These are phyloP conservation scores for Ceriops zippeliana DNA, from an alignment of 345 rosid genomes.

Conservation along the genomic window DNA sequence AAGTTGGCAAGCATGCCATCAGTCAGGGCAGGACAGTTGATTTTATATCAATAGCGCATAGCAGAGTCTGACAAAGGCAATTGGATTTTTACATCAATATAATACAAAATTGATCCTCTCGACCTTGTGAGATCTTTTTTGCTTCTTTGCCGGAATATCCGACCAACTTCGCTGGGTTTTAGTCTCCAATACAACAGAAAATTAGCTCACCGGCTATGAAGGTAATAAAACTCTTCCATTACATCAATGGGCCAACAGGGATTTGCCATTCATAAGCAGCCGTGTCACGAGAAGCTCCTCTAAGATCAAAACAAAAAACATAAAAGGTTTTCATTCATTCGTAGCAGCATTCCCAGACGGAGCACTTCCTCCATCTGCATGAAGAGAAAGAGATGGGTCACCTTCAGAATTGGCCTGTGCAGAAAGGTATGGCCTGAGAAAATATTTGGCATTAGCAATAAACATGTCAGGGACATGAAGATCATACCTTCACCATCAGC, in stretches of 20 bases:
- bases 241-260: constrained; percentile 8
- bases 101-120: too few species aligned
- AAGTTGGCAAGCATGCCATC: too few species aligned
- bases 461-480: not conserved
- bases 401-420: not conserved
- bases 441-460: not conserved
- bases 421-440: not conserved
- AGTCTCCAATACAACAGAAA: constrained; percentile 28
- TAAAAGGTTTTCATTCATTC: constrained; percentile 11
- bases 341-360: constrained; percentile 44
- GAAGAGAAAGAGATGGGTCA: not conserved
- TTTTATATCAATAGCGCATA: too few species aligned
- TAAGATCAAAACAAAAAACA: not conserved
- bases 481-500: constrained; percentile 72
- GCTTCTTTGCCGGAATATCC: constrained; percentile 20
- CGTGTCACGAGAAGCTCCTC: constrained; percentile 10
- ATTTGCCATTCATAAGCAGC: constrained; percentile 37
- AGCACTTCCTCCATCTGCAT: constrained; percentile 62
- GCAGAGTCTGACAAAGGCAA: too few species aligned
- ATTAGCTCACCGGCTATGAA: constrained; percentile 28
- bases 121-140: constrained; percentile 19
- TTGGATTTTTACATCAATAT: too few species aligned
- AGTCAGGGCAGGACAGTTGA: too few species aligned
- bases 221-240: constrained; percentile 29
- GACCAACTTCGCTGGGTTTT: constrained; percentile 19